A percentile compares a stretch with the other conserved stretches of the same genome.
Conservation (phyloP, 345 rosid species). For the Clausena lansium region DNA sequence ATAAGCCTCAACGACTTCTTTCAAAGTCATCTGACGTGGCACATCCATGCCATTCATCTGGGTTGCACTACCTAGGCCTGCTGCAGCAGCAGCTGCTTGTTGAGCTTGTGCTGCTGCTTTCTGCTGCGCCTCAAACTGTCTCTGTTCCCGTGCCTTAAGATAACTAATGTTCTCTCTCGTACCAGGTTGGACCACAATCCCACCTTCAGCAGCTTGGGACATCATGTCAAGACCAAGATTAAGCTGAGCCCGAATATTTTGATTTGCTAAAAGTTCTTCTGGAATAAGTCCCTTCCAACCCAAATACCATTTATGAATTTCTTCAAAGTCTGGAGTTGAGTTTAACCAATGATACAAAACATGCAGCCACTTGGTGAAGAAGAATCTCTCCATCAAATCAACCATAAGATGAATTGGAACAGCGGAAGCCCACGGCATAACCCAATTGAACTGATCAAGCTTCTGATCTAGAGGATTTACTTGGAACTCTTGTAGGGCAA, state of each 20-base stretch:
- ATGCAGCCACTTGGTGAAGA: constrained; percentile 86
- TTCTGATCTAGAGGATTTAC: constrained; percentile 78
- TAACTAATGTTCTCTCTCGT: constrained; percentile 61
- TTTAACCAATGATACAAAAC: constrained; percentile 82
- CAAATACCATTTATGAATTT: constrained; percentile 73
- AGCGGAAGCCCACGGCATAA: constrained; percentile 77
- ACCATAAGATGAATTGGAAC: constrained; percentile 88
- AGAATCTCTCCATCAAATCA: constrained; percentile 81
- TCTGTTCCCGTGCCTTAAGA: constrained; percentile 59
- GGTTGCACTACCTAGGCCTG: constrained; percentile 27
- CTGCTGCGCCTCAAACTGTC: constrained; percentile 68
- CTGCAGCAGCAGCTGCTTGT: constrained; percentile 32
- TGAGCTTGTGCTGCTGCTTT: constrained; percentile 51
- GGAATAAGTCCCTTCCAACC: constrained; percentile 88
- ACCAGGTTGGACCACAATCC: constrained; percentile 71
- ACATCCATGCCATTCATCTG: constrained; percentile 39
- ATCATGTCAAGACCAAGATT: constrained; percentile 75
- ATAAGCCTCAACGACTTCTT: constrained; percentile 78
- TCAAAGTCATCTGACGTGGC: constrained; percentile 54
- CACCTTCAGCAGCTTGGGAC: constrained; percentile 70
- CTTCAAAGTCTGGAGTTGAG: constrained; percentile 65
- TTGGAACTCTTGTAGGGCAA: constrained; percentile 76
- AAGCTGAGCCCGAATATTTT: constrained; percentile 70
- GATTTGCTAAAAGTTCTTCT: constrained; percentile 74
- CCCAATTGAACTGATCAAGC: constrained; percentile 76